These are phyloP conservation scores for Coleophoma crateriformis DNA, from an alignment of 2,329 filamentous ascomycete genomes.

Conservation along the genomic window DNA sequence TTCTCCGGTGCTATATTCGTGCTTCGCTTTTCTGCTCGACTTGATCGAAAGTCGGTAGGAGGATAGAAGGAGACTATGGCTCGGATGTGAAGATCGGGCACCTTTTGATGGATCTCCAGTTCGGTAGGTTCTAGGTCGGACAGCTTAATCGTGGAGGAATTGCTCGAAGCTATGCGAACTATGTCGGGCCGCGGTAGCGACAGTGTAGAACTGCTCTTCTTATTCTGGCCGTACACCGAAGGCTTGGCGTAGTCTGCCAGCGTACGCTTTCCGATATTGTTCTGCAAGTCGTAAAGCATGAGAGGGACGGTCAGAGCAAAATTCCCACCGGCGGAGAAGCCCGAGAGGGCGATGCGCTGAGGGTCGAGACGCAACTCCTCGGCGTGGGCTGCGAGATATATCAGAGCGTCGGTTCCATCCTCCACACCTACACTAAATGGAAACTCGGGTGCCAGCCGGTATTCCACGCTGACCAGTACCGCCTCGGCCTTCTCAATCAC, in stretches of 20 bases:
- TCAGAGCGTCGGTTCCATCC: constrained; percentile 57
- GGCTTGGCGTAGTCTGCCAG: neutral
- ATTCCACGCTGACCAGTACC: constrained; percentile 59
- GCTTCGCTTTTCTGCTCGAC: constrained; percentile 49
- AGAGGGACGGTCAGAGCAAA: constrained; percentile 33
- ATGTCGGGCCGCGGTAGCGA: constrained; percentile 6
- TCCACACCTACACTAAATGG: constrained; percentile 62
- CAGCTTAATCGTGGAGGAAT: constrained; percentile 19
- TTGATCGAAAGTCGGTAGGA: constrained; percentile 53
- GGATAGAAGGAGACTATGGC: constrained; percentile 58
- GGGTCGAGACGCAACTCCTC: constrained; percentile 52
- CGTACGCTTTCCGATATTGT: constrained; percentile 29
- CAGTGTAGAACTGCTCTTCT: constrained; percentile 5
- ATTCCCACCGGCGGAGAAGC: constrained; percentile 49
- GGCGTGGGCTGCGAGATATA: constrained; percentile 54
- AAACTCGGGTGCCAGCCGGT: constrained; percentile 60
- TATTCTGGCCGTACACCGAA: neutral
- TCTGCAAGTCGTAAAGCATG: constrained; percentile 37
- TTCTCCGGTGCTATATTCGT: constrained; percentile 49
- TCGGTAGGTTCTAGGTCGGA: constrained; percentile 22
- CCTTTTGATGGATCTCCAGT: constrained; percentile 21
- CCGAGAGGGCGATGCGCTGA: constrained; percentile 49
- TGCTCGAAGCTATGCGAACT: constrained; percentile 3
- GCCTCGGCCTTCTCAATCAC: constrained; percentile 46
- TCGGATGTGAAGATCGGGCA: constrained; percentile 39